A percentile compares a stretch with the other conserved stretches of the same genome.
Evolutionary conservation across 2,329 filamentous ascomycete species (phyloP).

Genomic region (Alternaria incomplexa): DNA sequence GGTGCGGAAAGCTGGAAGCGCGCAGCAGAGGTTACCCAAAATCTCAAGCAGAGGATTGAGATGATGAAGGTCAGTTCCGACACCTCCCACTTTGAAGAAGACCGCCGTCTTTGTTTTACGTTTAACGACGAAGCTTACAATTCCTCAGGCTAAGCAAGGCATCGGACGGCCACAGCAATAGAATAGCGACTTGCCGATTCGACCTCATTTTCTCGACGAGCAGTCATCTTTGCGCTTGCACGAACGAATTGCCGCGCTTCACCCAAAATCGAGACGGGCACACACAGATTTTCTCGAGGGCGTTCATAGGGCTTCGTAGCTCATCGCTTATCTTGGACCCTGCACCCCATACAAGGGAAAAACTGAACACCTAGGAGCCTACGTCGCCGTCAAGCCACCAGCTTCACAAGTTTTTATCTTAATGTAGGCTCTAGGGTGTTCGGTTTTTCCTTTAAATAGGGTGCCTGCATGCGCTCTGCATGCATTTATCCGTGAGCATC

Average conservation of each 20-base stretch:
- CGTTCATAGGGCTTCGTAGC: constrained; percentile 6
- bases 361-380: too few relatives aligned
- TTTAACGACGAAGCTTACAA: constrained; percentile 16
- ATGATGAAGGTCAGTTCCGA: constrained; percentile 80
- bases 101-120: not conserved
- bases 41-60: constrained; percentile 95
- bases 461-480: constrained; percentile 2
- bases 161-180: constrained; percentile 37
- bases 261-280: not conserved
- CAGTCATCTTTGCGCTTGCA: not conserved
- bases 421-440: too few relatives aligned
- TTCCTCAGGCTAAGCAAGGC: constrained; percentile 47
- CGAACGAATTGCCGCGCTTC: constrained; percentile 1
- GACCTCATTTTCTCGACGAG: not conserved
- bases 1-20: constrained; percentile 88
- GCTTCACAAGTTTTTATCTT: too few relatives aligned
- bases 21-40: constrained; percentile 95
- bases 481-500: constrained; percentile 18
- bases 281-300: not conserved
- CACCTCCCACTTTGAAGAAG: not conserved
- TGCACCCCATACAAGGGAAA: not conserved
- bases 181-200: not conserved
- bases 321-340: not conserved
- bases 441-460: too few relatives aligned
- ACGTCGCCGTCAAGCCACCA: too few relatives aligned